Percentiles rank a stretch among this genome's conserved stretches.
Evolutionary conservation across 176 grass and related monocot genomes (phyloP).

Genomic region (Elaeis guineensis): DNA sequence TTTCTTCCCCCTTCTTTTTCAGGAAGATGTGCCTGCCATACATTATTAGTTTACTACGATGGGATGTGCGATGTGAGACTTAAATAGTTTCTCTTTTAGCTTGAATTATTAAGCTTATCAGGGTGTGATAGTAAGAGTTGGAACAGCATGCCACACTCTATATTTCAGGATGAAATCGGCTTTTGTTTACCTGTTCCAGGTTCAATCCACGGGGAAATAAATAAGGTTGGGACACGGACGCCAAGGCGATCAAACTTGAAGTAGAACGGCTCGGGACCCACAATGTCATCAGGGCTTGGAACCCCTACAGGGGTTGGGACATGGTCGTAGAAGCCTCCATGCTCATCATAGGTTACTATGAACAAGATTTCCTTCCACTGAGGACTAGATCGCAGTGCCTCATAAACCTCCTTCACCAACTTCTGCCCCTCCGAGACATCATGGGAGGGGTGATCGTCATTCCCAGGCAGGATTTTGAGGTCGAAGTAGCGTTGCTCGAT

Average conservation of each 20-base stretch:
- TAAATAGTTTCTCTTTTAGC: no score
- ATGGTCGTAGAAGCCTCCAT: slow-evolving; percentile 79
- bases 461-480: slow-evolving; percentile 44
- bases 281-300: slow-evolving; percentile 58
- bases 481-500: slow-evolving; percentile 87
- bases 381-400: slow-evolving; percentile 46
- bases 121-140: no score
- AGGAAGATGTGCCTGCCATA: no score
- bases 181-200: slow-evolving; percentile 33
- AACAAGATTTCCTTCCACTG: slow-evolving; percentile 71
- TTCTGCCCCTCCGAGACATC: slow-evolving; percentile 61
- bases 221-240: slow-evolving; percentile 58
- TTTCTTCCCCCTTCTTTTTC: no score
- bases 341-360: slow-evolving; percentile 77
- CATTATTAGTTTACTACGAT: no score
- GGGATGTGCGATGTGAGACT: no score
- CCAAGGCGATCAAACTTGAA: slow-evolving; percentile 75
- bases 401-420: slow-evolving; percentile 72
- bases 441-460: slow-evolving; percentile 81
- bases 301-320: slow-evolving; percentile 52
- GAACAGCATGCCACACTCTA: no score
- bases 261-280: slow-evolving; percentile 33
- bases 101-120: no score
- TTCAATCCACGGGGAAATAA: slow-evolving; percentile 81
- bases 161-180: no score